Evolutionary conservation across 306 rosid genomes (phyloP).

Genomic region (Herpetospermum pedunculosum): DNA sequence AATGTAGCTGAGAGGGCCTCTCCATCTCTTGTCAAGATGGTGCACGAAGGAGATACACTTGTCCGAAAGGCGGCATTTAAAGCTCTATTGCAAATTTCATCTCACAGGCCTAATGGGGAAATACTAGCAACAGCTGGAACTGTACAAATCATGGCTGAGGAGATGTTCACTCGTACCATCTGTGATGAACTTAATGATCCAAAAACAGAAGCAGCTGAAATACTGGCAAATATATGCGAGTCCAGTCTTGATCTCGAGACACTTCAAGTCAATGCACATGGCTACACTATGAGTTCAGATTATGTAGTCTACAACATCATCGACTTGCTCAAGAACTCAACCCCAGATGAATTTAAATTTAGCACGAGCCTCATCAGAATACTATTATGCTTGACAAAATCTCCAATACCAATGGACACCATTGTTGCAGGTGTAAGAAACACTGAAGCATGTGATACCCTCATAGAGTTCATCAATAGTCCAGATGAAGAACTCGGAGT

Average conservation of each 20-base stretch:
- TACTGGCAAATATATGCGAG: conserved; percentile 30
- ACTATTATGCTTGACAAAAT: conserved; percentile 18
- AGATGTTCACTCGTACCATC: conserved; percentile 29
- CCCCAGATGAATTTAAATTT: conserved; percentile 30
- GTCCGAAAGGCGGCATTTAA: conserved; percentile 27
- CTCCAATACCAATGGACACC: conserved; percentile 17
- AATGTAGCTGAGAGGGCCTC: conserved; percentile 30
- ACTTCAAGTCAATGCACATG: conserved; percentile 20
- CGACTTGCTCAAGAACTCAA: conserved; percentile 25
- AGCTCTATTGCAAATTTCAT: conserved; percentile 31
- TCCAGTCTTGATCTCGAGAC: conserved; percentile 23
- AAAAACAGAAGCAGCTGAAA: conserved; percentile 30
- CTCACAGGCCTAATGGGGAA: conserved; percentile 18
- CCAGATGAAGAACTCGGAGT: conserved; percentile 21
- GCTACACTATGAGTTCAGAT: conserved; percentile 30
- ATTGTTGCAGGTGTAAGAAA: conserved; percentile 21
- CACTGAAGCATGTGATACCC: conserved; percentile 24
- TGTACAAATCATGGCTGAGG: conserved; percentile 29
- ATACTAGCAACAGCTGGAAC: conserved; percentile 28
- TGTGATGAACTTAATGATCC: conserved; percentile 26
- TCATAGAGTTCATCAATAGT: conserved; percentile 22
- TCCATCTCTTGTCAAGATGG: conserved; percentile 26
- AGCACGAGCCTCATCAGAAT: conserved; percentile 24
- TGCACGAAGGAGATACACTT: conserved; percentile 19
- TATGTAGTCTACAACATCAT: conserved; percentile 26